Evolutionary conservation across 78 protist genomes (phyloP).

Genomic region (Speleostelium caveatum): DNA sequence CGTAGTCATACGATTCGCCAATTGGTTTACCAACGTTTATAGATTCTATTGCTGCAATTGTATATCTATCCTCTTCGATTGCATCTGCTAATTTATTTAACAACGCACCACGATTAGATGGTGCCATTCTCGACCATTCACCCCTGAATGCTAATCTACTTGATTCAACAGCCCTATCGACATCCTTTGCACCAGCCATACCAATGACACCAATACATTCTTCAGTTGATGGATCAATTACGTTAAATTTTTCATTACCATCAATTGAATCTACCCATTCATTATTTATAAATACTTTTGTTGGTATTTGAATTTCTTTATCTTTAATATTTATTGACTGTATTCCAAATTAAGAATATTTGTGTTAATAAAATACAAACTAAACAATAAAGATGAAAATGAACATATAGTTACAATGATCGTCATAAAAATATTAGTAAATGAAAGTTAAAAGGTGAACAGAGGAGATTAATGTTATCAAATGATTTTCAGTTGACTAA

Average conservation of each 20-base stretch:
- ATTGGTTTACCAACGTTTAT: slow-evolving; percentile 83
- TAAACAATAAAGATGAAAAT: no score
- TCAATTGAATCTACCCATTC: slow-evolving; percentile 22
- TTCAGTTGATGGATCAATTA: slow-evolving; percentile 25
- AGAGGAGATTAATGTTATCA: no score
- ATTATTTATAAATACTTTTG: slow-evolving; percentile 21
- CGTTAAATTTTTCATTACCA: slow-evolving; percentile 19
- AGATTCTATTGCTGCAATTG: slow-evolving; percentile 79
- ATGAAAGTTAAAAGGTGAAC: no score
- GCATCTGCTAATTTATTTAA: slow-evolving; percentile 81
- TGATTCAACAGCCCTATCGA: slow-evolving; percentile 83
- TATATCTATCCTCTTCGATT: slow-evolving; percentile 57
- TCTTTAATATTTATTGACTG: neutral
- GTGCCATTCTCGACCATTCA: slow-evolving; percentile 30
- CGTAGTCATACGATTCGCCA: slow-evolving; percentile 36
- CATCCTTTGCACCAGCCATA: slow-evolving; percentile 39
- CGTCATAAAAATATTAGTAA: no score
- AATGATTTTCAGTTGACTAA: no score
- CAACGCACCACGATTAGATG: slow-evolving; percentile 25
- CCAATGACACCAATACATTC: slow-evolving; percentile 5
- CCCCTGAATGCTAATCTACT: slow-evolving; percentile 70
- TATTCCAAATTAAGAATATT: no score
- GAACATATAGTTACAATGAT: no score
- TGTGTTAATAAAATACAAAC: no score
- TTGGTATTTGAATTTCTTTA: neutral